These are phyloP conservation scores for Tolypocladium ovalisporum DNA, from an alignment of 2,329 filamentous ascomycete genomes.

Conservation along the genomic window DNA sequence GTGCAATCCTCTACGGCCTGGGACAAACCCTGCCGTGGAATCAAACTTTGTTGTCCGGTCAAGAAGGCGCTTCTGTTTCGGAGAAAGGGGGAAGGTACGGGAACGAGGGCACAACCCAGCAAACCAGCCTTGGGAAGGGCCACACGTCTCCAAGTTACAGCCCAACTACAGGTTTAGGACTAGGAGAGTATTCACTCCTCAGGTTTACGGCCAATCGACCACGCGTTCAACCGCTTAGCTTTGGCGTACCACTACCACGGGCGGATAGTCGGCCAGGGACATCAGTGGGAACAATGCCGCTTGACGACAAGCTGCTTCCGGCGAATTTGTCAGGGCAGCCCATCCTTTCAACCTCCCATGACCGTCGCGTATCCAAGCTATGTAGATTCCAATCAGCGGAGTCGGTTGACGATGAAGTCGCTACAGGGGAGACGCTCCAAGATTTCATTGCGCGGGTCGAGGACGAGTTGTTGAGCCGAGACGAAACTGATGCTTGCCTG, in stretches of 20 bases:
- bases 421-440: conserved; percentile 11
- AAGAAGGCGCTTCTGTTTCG: not conserved
- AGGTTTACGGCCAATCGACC: not conserved
- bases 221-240: not conserved
- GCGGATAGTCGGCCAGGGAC: not conserved
- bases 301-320: not conserved
- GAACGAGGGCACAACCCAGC: not conserved
- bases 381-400: not conserved
- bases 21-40: not conserved
- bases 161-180: not conserved
- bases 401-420: not conserved
- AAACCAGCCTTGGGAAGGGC: not conserved
- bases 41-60: too few relatives aligned
- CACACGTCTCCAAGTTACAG: too few relatives aligned
- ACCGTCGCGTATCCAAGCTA: too few relatives aligned
- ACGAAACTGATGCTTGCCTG: not conserved
- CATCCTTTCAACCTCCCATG: too few relatives aligned
- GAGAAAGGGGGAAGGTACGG: not conserved
- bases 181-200: not conserved
- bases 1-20: not conserved
- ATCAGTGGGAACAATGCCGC: not conserved
- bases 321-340: not conserved
- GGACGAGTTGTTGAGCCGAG: conserved; percentile 6
- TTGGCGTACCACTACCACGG: not conserved
- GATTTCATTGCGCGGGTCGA: conserved; percentile 18